Conservation (phyloP, 495 filamentous ascomycete genomes). For the Aspergillus baeticus region DNA sequence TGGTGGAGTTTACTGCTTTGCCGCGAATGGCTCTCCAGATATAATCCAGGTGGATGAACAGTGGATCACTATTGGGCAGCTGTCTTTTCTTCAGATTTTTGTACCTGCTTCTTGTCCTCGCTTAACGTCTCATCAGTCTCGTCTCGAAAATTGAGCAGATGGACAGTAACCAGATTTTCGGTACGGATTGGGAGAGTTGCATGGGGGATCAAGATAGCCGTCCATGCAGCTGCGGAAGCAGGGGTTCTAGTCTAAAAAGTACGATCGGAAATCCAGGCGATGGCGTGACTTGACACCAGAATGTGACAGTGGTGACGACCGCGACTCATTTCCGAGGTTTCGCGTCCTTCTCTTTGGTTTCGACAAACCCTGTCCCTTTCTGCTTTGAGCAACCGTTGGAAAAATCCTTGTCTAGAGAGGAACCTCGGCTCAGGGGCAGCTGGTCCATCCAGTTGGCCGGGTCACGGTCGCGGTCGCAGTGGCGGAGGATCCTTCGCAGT, state of each 20-base stretch:
- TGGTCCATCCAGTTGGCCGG: no score
- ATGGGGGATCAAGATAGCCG: slow-evolving; percentile 9
- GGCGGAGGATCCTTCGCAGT: neutral
- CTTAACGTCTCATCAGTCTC: neutral
- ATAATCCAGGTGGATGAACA: neutral
- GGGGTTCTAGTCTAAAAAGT: slow-evolving; percentile 3
- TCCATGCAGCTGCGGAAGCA: slow-evolving; percentile 16
- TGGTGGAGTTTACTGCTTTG: neutral
- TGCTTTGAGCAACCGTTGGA: no score
- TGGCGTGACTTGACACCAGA: no score
- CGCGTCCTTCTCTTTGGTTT: no score
- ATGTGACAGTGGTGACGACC: no score
- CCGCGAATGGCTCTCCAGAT: neutral
- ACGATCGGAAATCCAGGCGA: neutral
- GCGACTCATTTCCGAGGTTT: no score
- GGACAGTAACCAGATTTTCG: neutral
- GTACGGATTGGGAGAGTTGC: neutral
- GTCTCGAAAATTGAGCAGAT: neutral
- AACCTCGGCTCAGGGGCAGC: no score
- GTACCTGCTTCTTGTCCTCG: neutral
- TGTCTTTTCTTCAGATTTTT: neutral
- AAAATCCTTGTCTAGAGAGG: no score
- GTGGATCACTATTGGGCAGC: neutral
- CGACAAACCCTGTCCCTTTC: no score
- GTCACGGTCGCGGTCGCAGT: no score